phyloP scores from a whole-genome alignment of 2,329 filamentous ascomycete genomes.

The Xylariaceae sp. region DNA sequence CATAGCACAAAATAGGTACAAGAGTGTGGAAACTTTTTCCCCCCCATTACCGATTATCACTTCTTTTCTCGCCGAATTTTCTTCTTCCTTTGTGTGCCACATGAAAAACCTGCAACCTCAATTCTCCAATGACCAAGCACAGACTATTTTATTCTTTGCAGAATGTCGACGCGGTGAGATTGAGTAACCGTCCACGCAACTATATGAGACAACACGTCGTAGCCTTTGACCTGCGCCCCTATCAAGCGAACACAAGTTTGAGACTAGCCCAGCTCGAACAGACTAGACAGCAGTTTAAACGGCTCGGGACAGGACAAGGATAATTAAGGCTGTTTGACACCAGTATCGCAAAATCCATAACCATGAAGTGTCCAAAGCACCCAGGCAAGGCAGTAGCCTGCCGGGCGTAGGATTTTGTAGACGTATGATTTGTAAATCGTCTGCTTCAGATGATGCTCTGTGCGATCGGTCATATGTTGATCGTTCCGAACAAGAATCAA shows the following conservation, averaged over 20 bases:
- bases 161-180: slow-evolving; percentile 29
- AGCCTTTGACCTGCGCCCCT: slow-evolving; percentile 17
- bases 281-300: slow-evolving; percentile 13
- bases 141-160: slow-evolving; percentile 29
- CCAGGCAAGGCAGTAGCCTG: slow-evolving; percentile 44
- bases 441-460: slow-evolving; percentile 47
- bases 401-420: slow-evolving; percentile 55
- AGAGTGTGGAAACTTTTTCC: slow-evolving; percentile 19
- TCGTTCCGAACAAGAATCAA: slow-evolving; percentile 34
- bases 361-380: slow-evolving; percentile 60
- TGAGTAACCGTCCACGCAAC: slow-evolving; percentile 26
- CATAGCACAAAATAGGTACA: slow-evolving; percentile 27
- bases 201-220: slow-evolving; percentile 26
- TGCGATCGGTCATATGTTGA: slow-evolving; percentile 45
- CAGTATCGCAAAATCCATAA: slow-evolving; percentile 57
- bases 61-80: slow-evolving; percentile 15
- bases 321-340: slow-evolving; percentile 20
- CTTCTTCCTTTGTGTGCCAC: slow-evolving; percentile 12
- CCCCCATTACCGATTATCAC: slow-evolving; percentile 16
- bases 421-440: slow-evolving; percentile 52
- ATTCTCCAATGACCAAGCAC: slow-evolving; percentile 29
- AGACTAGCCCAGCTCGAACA: slow-evolving; percentile 20
- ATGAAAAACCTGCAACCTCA: slow-evolving; percentile 26
- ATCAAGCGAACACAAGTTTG: slow-evolving; percentile 18
- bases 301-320: slow-evolving; percentile 18